These are phyloP conservation scores for Entrophospora sp. DNA, from an alignment of 192 early-diverging fungal species.

Conservation along the genomic window DNA sequence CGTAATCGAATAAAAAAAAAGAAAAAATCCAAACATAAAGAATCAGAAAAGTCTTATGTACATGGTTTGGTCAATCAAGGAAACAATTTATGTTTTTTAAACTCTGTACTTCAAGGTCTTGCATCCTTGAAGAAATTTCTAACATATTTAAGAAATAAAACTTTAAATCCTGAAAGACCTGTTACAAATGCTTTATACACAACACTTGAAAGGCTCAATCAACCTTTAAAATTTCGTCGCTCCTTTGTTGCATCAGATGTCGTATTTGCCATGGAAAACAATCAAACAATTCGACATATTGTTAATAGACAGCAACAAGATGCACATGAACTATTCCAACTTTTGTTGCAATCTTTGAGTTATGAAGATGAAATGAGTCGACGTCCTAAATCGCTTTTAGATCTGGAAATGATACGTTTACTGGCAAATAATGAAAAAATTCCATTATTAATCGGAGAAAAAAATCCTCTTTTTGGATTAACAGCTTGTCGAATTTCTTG, in stretches of 20 bases:
- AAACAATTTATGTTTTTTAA: constrained; percentile 81
- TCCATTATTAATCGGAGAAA: background rate
- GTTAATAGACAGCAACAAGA: constrained; percentile 70
- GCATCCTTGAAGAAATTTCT: constrained; percentile 19
- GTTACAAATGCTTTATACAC: constrained; percentile 26
- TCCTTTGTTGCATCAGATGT: constrained; percentile 51
- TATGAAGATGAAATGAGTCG: constrained; percentile 35
- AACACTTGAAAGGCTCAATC: constrained; percentile 23
- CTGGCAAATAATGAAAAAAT: background rate
- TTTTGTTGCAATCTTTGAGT: constrained; percentile 56
- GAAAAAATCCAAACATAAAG: background rate
- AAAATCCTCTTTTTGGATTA: constrained; percentile 67
- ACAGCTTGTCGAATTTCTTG: constrained; percentile 64
- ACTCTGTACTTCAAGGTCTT: constrained; percentile 64
- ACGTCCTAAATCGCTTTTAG: constrained; percentile 19
- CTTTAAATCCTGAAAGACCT: constrained; percentile 5
- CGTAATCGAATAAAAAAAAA: too few species aligned
- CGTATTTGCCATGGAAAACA: constrained; percentile 35
- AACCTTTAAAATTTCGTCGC: constrained; percentile 15
- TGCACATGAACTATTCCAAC: constrained; percentile 76
- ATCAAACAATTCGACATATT: constrained; percentile 35
- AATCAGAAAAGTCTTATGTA: constrained; percentile 21
- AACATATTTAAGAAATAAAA: constrained; percentile 2
- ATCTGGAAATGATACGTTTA: background rate
- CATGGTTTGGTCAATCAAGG: constrained; percentile 75